Evolutionary conservation across 768 basidiomycete genomes (phyloP), one percentile per base, ranked within the genome.

Genomic region (Chlorophyllum brunneum): DNA sequence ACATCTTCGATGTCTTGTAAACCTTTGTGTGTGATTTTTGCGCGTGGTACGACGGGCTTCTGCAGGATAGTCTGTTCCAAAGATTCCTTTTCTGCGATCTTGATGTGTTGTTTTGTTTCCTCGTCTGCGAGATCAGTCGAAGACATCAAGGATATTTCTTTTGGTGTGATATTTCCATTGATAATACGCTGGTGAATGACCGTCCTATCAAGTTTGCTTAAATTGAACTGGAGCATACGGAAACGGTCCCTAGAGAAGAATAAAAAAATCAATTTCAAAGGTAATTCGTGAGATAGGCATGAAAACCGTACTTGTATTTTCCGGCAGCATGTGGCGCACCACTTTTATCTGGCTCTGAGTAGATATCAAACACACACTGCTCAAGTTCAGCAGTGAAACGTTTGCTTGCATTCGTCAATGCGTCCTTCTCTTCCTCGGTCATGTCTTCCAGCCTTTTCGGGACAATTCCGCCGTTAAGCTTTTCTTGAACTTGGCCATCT

Each of bases 21-120:
- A 47, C 92, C 92, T 69, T 95, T 95, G 74, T 94, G 92, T 23
- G 92, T 95, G 55, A 92, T 87, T 67, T 94, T 95, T 29, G 79
- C 78, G 59, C 77, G 75, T 48, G 92, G 88, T 20, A 80, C 76
- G 7, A 73, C 71, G 7, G 80, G 74, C 67, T 86, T 88, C 63
- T 82, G 79, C 54, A 94, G 71, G 59, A 95, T 94, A 6, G 91
- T 91, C 66, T 92, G 85, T 64, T 83, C 86, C 60, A 95, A 70
- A 1, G 89, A 82, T 69, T 90, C 89, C 61, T 89, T 78, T 65
- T 92, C 87, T 20, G 88, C 86, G 42, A 81, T 80, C 64, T 83
- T 87, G 63, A 92, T 93, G 47, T 86, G 84, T 63, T 87, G 79
- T 64, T 91, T 84, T 52, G 80, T 82, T 67, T 93, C 88, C 66